phyloP scores from a whole-genome alignment of 108 stramenopile genomes.

The Skeletonema tropicum region DNA sequence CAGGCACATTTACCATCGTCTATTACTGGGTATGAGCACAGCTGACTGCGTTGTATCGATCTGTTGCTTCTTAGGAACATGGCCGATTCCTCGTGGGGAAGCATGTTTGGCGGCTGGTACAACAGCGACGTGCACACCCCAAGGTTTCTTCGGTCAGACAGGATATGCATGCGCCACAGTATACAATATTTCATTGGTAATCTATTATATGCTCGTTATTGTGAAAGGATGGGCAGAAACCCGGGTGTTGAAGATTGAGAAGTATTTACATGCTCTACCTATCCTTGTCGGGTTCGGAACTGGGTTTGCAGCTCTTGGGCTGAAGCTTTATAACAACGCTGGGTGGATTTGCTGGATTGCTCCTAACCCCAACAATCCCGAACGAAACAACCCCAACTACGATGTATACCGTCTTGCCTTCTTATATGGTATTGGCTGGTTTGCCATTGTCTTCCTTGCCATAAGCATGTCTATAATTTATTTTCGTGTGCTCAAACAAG shows the following conservation, averaged over 20 bases:
- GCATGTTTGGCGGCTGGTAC: too few species aligned
- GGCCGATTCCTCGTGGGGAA: too few species aligned
- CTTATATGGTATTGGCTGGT: not conserved
- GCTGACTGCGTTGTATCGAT: slow-evolving; percentile 19
- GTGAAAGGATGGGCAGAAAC: slow-evolving; percentile 21
- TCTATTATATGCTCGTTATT: slow-evolving; percentile 32
- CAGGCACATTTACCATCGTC: slow-evolving; percentile 8
- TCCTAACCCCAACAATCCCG: not conserved
- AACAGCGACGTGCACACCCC: too few species aligned
- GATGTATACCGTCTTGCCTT: slow-evolving; percentile 8
- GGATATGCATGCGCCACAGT: too few species aligned
- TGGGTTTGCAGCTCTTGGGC: slow-evolving; percentile 8
- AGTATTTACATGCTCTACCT: not conserved
- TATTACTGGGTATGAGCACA: slow-evolving; percentile 4
- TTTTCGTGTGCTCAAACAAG: too few species aligned
- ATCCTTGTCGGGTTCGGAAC: slow-evolving; percentile 2
- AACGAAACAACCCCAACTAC: not conserved
- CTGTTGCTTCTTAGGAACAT: not conserved
- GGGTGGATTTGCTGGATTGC: slow-evolving; percentile 15
- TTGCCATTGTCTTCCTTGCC: too few species aligned
- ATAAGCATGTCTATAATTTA: too few species aligned
- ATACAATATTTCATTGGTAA: not conserved
- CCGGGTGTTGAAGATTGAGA: slow-evolving; percentile 5
- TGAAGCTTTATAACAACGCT: slow-evolving; percentile 5
- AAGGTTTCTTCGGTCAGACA: too few species aligned